Base-by-base conservation (phyloP, 352 stramenopile genomes). In the Pythium coloratum region DNA sequence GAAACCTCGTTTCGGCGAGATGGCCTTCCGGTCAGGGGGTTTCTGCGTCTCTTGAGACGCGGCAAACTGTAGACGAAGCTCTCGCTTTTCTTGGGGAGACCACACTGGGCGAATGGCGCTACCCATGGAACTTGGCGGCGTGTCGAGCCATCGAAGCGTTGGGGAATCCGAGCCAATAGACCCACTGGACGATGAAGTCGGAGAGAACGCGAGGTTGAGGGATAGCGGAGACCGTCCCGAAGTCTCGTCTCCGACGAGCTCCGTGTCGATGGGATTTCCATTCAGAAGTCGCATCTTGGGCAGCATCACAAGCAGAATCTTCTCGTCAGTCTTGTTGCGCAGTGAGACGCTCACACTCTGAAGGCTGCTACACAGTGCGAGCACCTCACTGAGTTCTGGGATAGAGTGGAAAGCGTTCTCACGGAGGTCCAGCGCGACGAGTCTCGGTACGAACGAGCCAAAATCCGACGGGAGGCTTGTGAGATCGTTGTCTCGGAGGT, bases 301-400 rank as follows among this genome's bases (percentile, higher is more conserved):
- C 5, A 92, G 71, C 76, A 88, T 85, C 40, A 77, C 68, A 7
- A 79, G 68, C 9, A 92, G 50, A 18, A 89, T 55, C 28, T 79
- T 76, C 49, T 92, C 82, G 10, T 88, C 74, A 6, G 75, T 72
- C 33, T 74, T 56, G 33, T 64, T 83, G 28, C 63, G 75, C 10
- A 92, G 67, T 13, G 79, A 77, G 47, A 91, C 56, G 55, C 76
- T 84, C 20, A 92, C 72, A 38, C 79, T 89, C 44, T 89, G 89
- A 26, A 92, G 63, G 2, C 72, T 78, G n/a, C 64, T 47, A 51
- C 84, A 89, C 3, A 58, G 34, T 20, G 76, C 60, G n/a, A 91
- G 57, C 14, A 76, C 76, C 6, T 81, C 70, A 6, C 71, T 73
- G 6, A 92, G 64, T 4, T 76, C 74, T 2, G 71, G 66, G 2